A percentile compares a stretch with the other conserved stretches of the same genome.
phyloP scores from a whole-genome alignment of 2,329 filamentous ascomycete genomes.

The Aspergillus arachidicola region DNA sequence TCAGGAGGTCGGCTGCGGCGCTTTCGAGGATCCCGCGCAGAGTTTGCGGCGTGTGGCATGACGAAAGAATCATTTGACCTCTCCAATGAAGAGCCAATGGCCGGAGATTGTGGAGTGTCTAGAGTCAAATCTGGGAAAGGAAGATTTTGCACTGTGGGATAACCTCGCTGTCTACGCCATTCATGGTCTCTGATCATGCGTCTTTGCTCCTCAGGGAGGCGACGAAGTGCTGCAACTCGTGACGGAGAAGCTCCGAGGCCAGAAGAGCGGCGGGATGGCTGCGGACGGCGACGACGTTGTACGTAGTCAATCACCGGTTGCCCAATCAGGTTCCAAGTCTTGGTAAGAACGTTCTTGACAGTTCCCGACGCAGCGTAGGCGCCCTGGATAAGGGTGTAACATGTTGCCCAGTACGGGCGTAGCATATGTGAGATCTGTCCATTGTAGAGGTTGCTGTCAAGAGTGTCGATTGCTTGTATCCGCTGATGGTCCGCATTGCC shows the following conservation, averaged over 20 bases:
- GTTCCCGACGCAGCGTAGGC: not conserved
- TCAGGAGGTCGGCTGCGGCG: not conserved
- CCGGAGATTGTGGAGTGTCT: constrained; percentile 12
- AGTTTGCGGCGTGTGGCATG: not conserved
- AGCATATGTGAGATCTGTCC: not conserved
- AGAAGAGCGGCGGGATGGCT: not conserved
- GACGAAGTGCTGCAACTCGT: constrained; percentile 15
- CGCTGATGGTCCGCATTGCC: not conserved
- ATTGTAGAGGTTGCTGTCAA: not conserved
- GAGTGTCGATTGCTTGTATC: not conserved
- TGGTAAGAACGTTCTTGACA: constrained; percentile 16
- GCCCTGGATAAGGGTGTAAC: not conserved
- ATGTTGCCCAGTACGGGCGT: not conserved
- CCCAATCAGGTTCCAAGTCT: not conserved
- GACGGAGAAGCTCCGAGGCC: constrained; percentile 13
- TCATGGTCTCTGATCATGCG: constrained; percentile 14
- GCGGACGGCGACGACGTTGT: not conserved
- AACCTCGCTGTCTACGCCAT: constrained; percentile 18
- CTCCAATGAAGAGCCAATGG: not conserved
- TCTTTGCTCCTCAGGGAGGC: constrained; percentile 19
- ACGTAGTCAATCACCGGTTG: not conserved
- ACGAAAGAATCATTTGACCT: not conserved
- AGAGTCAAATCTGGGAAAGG: constrained; percentile 22
- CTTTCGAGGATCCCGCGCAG: not conserved
- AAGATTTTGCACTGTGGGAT: constrained; percentile 10